These are phyloP conservation scores for Salix purpurea DNA, from an alignment of 345 rosid genomes.

Conservation along the genomic window DNA sequence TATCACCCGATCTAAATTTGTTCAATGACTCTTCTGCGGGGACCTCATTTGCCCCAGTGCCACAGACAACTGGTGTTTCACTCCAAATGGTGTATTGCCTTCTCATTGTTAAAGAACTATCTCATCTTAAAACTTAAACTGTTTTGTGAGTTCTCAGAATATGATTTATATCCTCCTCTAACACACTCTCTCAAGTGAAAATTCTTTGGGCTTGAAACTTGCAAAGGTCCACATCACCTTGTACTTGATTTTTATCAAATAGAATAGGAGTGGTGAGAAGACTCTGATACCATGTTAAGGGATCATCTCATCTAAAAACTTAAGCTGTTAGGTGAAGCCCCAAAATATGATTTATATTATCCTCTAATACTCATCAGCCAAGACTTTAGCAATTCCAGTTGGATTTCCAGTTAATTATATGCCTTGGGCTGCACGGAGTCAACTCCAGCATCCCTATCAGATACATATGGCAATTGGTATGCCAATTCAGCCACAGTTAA, in stretches of 20 bases:
- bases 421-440: slow-evolving; percentile 44
- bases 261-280: no score
- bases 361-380: neutral
- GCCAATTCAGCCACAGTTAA: slow-evolving; percentile 51
- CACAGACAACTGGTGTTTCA: slow-evolving; percentile 31
- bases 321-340: no score
- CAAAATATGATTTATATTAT: no score
- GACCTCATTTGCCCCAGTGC: slow-evolving; percentile 31
- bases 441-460: slow-evolving; percentile 41
- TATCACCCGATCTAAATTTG: slow-evolving; percentile 19
- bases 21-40: slow-evolving; percentile 21
- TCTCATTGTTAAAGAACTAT: slow-evolving; percentile 8
- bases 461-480: slow-evolving; percentile 34
- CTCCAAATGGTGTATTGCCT: slow-evolving; percentile 38
- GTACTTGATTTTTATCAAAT: no score
- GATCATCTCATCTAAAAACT: no score
- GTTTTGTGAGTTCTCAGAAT: no score
- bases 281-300: no score
- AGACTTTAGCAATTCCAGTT: slow-evolving; percentile 22
- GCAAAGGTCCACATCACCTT: no score
- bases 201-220: no score
- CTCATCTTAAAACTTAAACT: no score
- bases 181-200: no score
- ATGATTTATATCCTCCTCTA: no score
- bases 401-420: slow-evolving; percentile 42